Conservation (phyloP, 306 rosid genomes). For the Glycine tomentella region DNA sequence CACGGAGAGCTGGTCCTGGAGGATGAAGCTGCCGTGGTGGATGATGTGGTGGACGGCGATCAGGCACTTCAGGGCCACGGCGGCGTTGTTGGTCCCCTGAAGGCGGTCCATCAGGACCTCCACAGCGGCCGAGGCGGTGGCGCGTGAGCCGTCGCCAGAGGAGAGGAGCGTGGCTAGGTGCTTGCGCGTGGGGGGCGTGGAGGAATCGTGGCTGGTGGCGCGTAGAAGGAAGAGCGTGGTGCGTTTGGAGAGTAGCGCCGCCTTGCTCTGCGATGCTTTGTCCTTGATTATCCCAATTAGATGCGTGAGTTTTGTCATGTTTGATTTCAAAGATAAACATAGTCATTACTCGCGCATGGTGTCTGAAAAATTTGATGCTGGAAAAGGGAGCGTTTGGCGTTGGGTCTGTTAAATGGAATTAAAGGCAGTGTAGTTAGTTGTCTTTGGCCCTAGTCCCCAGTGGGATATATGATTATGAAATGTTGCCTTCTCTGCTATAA, state of each 20-base stretch:
- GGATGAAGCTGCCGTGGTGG: slow-evolving; percentile 74
- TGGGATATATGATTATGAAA: background rate
- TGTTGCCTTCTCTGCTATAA: background rate
- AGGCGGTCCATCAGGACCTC: slow-evolving; percentile 88
- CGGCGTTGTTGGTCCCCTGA: slow-evolving; percentile 69
- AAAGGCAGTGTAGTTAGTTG: no score
- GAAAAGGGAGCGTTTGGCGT: background rate
- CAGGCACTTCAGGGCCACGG: slow-evolving; percentile 94
- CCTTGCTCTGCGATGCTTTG: slow-evolving; percentile 85
- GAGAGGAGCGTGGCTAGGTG: slow-evolving; percentile 71
- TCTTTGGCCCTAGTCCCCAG: no score
- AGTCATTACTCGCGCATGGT: background rate
- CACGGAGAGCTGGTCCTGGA: slow-evolving; percentile 87
- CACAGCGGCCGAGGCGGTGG: slow-evolving; percentile 71
- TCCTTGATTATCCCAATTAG: slow-evolving; percentile 79
- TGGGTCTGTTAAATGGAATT: background rate
- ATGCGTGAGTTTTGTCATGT: slow-evolving; percentile 50
- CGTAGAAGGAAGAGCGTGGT: slow-evolving; percentile 64
- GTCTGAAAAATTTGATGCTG: background rate
- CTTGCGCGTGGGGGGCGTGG: slow-evolving; percentile 61
- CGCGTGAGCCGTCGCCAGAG: slow-evolving; percentile 73
- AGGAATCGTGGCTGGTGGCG: slow-evolving; percentile 79
- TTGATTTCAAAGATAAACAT: background rate
- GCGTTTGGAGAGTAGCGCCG: slow-evolving; percentile 66
- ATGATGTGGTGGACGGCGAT: slow-evolving; percentile 74